phyloP scores from a whole-genome alignment of 441 rosid genomes.

The Arabidopsis hybrid region DNA sequence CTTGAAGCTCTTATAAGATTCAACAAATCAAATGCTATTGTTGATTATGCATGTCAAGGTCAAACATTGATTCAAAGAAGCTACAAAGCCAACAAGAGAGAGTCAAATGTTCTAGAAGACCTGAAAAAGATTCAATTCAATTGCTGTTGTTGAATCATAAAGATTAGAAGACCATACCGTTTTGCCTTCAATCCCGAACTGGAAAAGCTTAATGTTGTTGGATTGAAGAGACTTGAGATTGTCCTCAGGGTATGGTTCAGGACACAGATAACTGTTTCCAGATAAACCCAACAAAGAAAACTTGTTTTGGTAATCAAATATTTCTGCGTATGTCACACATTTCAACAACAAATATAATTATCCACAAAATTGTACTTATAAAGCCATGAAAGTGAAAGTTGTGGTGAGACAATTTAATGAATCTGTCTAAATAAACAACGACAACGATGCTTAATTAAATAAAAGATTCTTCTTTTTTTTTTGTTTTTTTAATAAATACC shows the following conservation, averaged over 20 bases:
- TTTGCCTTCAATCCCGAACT: constrained; percentile 88
- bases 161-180: constrained; percentile 52
- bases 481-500: neutral
- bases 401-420: neutral
- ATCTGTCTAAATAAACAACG: neutral
- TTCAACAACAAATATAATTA: constrained; percentile 2
- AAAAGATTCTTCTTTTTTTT: neutral
- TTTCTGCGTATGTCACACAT: constrained; percentile 23
- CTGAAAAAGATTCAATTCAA: neutral
- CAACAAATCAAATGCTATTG: neutral
- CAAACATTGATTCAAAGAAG: neutral
- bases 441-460: constrained; percentile 4
- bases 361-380: neutral
- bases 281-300: constrained; percentile 24
- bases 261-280: constrained; percentile 85
- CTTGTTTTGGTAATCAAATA: constrained; percentile 13
- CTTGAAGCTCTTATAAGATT: neutral
- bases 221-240: constrained; percentile 63
- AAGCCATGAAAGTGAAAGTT: constrained; percentile 16
- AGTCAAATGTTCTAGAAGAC: neutral
- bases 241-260: constrained; percentile 86
- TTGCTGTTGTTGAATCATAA: neutral
- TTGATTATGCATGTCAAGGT: neutral
- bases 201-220: constrained; percentile 71
- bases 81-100: neutral